These are phyloP conservation scores for Podila verticillata DNA, from an alignment of 192 early-diverging fungal species.

Conservation along the genomic window DNA sequence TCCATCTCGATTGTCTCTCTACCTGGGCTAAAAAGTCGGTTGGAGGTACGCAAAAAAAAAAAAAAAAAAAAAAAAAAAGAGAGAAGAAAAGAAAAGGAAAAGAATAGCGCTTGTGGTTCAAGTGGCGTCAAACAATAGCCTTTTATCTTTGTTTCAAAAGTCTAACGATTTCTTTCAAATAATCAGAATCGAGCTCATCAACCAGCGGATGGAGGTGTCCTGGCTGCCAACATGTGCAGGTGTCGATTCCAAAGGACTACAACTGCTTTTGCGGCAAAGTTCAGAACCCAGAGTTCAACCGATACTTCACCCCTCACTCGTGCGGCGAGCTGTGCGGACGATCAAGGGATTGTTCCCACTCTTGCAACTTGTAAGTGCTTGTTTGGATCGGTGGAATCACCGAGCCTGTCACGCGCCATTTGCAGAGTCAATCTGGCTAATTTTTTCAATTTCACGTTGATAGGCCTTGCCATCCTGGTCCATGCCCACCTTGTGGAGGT, in stretches of 20 bases:
- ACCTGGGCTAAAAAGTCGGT: conserved; percentile 80
- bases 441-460: neutral
- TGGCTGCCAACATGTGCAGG: conserved; percentile 82
- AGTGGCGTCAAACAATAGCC: neutral
- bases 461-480: conserved; percentile 92
- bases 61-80: too few species aligned
- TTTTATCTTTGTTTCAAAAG: neutral
- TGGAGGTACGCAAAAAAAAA: conserved; percentile 44
- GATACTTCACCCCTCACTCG: conserved; percentile 81
- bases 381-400: neutral
- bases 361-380: conserved; percentile 70
- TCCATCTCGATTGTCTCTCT: conserved; percentile 88
- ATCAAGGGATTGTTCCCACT: conserved; percentile 76
- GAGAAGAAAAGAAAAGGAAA: too few species aligned
- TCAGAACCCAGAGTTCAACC: conserved; percentile 70
- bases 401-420: neutral
- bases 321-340: conserved; percentile 85
- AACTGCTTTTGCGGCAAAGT: conserved; percentile 88
- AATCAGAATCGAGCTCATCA: conserved; percentile 43
- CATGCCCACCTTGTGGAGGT: conserved; percentile 90
- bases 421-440: neutral
- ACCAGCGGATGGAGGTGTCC: conserved; percentile 85
- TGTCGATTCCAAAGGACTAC: conserved; percentile 77
- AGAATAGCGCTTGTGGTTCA: too few species aligned
- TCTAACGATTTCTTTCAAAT: neutral